Conservation (phyloP, 1,284 basidiomycete species). For the Malassezia dermatis region DNA sequence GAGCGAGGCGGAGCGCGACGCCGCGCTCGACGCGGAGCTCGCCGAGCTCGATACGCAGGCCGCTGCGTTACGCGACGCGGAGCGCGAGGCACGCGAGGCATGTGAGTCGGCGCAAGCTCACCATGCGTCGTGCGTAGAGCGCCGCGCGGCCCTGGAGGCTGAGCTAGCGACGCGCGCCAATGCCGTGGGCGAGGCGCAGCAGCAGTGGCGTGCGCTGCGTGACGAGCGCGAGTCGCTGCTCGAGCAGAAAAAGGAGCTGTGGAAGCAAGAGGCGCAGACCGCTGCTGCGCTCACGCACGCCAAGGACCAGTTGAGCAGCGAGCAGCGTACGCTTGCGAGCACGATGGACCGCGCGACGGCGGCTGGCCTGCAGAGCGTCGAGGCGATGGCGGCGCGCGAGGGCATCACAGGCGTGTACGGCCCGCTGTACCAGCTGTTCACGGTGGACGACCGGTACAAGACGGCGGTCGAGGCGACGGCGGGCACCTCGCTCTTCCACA, state of each 20-base stretch:
- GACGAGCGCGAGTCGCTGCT: constrained; percentile 46
- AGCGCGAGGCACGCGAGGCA: constrained; percentile 18
- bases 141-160: constrained; percentile 52
- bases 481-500: constrained; percentile 88
- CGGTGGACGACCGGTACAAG: constrained; percentile 84
- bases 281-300: constrained; percentile 67
- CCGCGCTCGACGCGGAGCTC: constrained; percentile 32
- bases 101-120: constrained; percentile 50
- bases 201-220: constrained; percentile 26
- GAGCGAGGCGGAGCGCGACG: constrained; percentile 34
- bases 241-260: constrained; percentile 53
- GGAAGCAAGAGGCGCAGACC: constrained; percentile 62
- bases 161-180: constrained; percentile 55
- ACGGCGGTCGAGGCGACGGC: constrained; percentile 88
- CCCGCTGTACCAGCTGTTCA: constrained; percentile 84
- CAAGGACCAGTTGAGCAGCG: constrained; percentile 65
- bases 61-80: constrained; percentile 20
- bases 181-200: constrained; percentile 21
- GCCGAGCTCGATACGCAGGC: constrained; percentile 22
- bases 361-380: constrained; percentile 70
- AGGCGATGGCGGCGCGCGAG: constrained; percentile 65
- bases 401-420: constrained; percentile 71
- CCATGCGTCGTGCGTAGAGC: constrained; percentile 60
- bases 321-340: constrained; percentile 67
- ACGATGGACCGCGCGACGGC: constrained; percentile 91